A percentile compares a stretch with the other conserved stretches of the same genome.
These are phyloP conservation scores for Salvia hispanica DNA, from an alignment of 257 asterid species.

Conservation along the genomic window DNA sequence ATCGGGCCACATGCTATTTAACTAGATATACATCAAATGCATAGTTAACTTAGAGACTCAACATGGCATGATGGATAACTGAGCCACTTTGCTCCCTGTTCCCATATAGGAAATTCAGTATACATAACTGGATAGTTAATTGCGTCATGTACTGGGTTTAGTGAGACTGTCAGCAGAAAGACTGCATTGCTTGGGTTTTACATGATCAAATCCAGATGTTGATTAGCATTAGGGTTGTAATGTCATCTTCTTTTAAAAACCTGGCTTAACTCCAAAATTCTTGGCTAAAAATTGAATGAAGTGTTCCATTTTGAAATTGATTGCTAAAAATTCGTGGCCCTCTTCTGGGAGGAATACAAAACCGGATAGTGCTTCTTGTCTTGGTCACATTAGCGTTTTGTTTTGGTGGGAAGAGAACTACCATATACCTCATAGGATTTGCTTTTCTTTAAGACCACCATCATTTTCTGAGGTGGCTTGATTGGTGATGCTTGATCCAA, in stretches of 20 bases:
- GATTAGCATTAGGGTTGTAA: not conserved
- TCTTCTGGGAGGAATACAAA: not conserved
- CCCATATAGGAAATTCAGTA: not conserved
- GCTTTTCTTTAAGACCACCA: not conserved
- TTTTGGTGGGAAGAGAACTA: not conserved
- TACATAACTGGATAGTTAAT: not conserved
- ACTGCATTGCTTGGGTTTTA: not conserved
- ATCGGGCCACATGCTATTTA: not conserved
- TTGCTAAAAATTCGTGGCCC: not conserved
- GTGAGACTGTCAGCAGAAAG: not conserved
- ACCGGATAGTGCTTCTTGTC: not conserved
- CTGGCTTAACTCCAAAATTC: not conserved
- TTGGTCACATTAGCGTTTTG: not conserved
- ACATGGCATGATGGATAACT: not conserved
- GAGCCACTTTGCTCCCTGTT: not conserved
- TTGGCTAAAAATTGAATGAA: too few relatives aligned
- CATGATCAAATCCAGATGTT: not conserved
- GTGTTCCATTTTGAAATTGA: not conserved
- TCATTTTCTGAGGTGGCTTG: constrained; percentile 1
- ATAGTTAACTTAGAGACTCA: not conserved
- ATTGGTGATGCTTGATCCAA: constrained; percentile 15
- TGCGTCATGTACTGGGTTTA: not conserved
- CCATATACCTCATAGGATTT: not conserved
- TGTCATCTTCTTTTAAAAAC: not conserved
- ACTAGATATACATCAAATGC: not conserved